Percentiles rank a stretch among this genome's conserved stretches.
These are phyloP conservation scores for Boletales sp. DNA, from an alignment of 768 basidiomycete species.

Conservation along the genomic window DNA sequence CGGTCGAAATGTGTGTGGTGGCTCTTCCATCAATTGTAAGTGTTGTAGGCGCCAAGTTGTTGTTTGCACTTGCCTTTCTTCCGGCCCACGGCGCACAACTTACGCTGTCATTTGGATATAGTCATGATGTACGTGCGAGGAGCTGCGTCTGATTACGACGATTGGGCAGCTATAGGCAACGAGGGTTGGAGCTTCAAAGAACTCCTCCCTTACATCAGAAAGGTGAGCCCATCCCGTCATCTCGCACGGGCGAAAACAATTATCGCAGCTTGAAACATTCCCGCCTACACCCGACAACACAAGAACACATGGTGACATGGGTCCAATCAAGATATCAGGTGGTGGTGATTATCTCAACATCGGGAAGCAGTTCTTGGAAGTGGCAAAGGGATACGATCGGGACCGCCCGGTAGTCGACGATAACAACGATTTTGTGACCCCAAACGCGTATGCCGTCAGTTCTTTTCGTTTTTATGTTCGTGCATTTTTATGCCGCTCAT, in stretches of 20 bases:
- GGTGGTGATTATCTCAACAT: slow-evolving; percentile 5
- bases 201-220: slow-evolving; percentile 23
- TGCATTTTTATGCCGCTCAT: not conserved
- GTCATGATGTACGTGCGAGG: slow-evolving; percentile 21
- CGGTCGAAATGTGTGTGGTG: slow-evolving; percentile 26
- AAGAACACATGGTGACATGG: slow-evolving; percentile 33
- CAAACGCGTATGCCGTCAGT: slow-evolving; percentile 23
- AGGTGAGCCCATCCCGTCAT: slow-evolving; percentile 5
- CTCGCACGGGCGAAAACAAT: not conserved
- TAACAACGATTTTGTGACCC: slow-evolving; percentile 39
- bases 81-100: too few species aligned
- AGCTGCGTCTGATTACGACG: slow-evolving; percentile 27
- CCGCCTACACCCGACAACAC: slow-evolving; percentile 20
- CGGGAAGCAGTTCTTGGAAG: slow-evolving; percentile 45
- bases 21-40: slow-evolving; percentile 21
- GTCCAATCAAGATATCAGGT: slow-evolving; percentile 25
- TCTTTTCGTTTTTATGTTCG: not conserved
- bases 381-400: slow-evolving; percentile 46
- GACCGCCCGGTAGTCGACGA: slow-evolving; percentile 43
- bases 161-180: slow-evolving; percentile 21
- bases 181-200: slow-evolving; percentile 23
- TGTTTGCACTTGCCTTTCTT: not conserved
- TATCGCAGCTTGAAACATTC: slow-evolving; percentile 30
- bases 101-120: not conserved
- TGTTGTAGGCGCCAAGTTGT: not conserved